Conservation (phyloP, 768 basidiomycete species). For the Sporobolomyces roseus region DNA sequence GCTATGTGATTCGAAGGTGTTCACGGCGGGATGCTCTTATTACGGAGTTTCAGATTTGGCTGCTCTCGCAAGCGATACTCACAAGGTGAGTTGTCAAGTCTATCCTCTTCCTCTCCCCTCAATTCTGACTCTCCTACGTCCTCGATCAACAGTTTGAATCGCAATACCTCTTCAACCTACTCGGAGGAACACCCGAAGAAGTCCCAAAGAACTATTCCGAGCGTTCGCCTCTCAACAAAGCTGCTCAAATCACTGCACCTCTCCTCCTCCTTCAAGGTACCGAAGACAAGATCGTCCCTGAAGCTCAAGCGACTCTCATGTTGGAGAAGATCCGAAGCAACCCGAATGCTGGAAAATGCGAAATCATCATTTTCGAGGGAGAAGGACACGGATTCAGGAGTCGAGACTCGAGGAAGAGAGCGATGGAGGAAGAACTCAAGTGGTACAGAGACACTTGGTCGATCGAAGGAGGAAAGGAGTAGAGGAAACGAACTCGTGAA, state of each 20-base stretch:
- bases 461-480: conserved; percentile 31
- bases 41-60: conserved; percentile 68
- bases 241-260: conserved; percentile 61
- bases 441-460: conserved; percentile 58
- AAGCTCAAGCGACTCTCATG: conserved; percentile 62
- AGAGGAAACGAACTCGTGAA: too few relatives aligned
- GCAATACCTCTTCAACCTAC: conserved; percentile 58
- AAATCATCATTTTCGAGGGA: conserved; percentile 62
- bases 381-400: conserved; percentile 66
- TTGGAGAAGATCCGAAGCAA: conserved; percentile 55
- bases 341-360: conserved; percentile 55
- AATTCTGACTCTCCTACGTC: background rate
- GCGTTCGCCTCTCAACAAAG: conserved; percentile 63
- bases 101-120: conserved; percentile 52
- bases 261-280: conserved; percentile 68
- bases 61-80: conserved; percentile 60
- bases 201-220: conserved; percentile 59
- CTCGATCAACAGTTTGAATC: conserved; percentile 14
- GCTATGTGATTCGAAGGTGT: conserved; percentile 54
- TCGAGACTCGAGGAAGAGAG: conserved; percentile 57
- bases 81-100: conserved; percentile 53
- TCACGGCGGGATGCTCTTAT: conserved; percentile 62
- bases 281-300: conserved; percentile 63
- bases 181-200: conserved; percentile 60
- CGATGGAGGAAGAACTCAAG: conserved; percentile 56